A percentile compares a stretch with the other conserved stretches of the same genome.
Conservation (phyloP, 2,329 filamentous ascomycete species). For the Botrytis squamosa region DNA sequence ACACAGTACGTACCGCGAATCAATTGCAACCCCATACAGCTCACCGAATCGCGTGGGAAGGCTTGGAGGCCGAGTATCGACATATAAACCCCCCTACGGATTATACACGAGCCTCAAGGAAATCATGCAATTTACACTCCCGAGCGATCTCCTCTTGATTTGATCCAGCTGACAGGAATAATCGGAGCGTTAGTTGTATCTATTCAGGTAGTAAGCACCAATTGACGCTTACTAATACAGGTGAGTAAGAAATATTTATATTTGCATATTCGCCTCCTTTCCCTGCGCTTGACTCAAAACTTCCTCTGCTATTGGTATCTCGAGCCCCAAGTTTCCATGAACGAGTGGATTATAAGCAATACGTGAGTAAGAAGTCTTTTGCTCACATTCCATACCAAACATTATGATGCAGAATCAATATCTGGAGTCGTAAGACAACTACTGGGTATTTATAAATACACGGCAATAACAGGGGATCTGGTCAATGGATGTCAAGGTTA, state of each 20-base stretch:
- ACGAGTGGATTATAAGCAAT: not conserved
- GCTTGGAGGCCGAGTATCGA: not conserved
- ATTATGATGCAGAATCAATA: not conserved
- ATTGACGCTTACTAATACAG: constrained; percentile 3
- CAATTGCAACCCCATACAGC: not conserved
- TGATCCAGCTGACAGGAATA: constrained; percentile 3
- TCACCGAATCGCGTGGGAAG: not conserved
- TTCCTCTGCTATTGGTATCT: not conserved
- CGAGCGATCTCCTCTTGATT: not conserved
- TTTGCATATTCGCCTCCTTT: not conserved
- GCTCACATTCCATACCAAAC: not conserved
- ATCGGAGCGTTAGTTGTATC: not conserved
- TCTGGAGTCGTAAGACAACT: not conserved
- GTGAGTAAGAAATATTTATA: not conserved
- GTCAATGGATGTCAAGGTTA: not conserved
- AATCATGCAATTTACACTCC: not conserved
- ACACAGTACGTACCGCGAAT: not conserved
- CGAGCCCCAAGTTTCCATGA: not conserved
- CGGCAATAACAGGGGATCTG: not conserved
- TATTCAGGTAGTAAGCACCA: not conserved
- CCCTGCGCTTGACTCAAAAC: not conserved
- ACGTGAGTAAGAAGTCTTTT: constrained; percentile 11
- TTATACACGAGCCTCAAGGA: not conserved
- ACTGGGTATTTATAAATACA: not conserved
- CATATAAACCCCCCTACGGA: not conserved